Percentiles rank a stretch among this genome's conserved stretches.
phyloP scores from a whole-genome alignment of 129 eudicot genomes.

The Deinandra increscens region DNA sequence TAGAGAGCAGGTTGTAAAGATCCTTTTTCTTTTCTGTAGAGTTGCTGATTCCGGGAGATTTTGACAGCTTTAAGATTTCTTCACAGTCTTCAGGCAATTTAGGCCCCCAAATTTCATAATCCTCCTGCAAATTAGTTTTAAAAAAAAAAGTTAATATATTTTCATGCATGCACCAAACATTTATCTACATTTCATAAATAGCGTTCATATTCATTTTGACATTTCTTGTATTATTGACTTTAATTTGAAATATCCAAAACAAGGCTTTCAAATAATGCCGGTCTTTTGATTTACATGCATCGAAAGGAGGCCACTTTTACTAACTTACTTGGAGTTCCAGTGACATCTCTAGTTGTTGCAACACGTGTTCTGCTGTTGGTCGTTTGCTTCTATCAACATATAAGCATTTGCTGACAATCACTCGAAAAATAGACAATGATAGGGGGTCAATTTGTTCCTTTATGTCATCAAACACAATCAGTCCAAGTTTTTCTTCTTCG shows the following conservation, averaged over 20 bases:
- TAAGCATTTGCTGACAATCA: not conserved
- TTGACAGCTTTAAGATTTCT: not conserved
- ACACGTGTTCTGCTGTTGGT: not conserved
- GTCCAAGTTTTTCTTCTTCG: not conserved
- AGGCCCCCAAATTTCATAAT: no score
- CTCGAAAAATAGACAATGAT: conserved; percentile 4
- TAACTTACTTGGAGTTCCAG: conserved; percentile 6
- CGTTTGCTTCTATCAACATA: not conserved
- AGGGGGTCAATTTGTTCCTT: not conserved
- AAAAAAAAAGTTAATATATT: no score
- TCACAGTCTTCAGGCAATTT: conserved; percentile 7
- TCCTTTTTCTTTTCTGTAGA: not conserved
- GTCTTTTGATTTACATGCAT: not conserved
- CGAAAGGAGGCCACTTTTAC: not conserved
- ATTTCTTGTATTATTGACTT: no score
- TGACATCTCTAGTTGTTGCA: not conserved
- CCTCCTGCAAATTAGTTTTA: no score
- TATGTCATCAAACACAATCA: not conserved
- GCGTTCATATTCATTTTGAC: no score
- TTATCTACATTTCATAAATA: no score
- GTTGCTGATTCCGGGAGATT: not conserved
- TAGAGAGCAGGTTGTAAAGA: not conserved
- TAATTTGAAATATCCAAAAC: no score
- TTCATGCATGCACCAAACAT: no score
- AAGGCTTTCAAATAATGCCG: no score